A percentile compares a stretch with the other conserved stretches of the same genome.
Conservation (phyloP, 768 basidiomycete genomes). For the Gelatoporia subvermispora region DNA sequence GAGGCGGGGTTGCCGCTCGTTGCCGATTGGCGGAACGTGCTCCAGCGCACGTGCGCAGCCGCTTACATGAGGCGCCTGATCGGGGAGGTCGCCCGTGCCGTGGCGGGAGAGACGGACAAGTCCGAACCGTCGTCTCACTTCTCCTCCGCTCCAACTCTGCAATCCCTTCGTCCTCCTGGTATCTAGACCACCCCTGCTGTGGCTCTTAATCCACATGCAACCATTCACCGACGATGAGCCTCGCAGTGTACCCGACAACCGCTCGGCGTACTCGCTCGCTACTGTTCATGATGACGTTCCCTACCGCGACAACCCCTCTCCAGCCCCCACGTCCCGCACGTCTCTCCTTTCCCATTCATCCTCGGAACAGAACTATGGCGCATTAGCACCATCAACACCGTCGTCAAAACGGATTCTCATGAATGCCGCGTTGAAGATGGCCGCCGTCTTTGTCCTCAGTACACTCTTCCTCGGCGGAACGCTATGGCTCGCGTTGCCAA, state of each 20-base stretch:
- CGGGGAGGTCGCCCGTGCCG: no score
- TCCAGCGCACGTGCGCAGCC: no score
- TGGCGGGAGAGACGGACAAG: no score
- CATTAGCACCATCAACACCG: constrained; percentile 30
- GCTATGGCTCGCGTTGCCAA: constrained; percentile 78
- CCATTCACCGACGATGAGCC: constrained; percentile 10
- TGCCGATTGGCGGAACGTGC: no score
- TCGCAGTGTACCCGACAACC: constrained; percentile 26
- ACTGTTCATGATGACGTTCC: constrained; percentile 37
- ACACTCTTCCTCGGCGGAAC: constrained; percentile 67
- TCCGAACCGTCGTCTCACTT: no score
- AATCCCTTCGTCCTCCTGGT: background rate
- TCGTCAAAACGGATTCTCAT: constrained; percentile 61
- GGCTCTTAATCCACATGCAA: background rate
- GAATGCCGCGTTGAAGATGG: constrained; percentile 82
- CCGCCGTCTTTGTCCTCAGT: constrained; percentile 66
- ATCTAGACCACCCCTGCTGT: background rate
- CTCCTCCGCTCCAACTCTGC: background rate
- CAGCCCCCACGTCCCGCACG: constrained; percentile 32
- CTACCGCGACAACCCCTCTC: background rate
- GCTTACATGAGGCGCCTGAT: no score
- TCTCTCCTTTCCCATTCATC: constrained; percentile 17
- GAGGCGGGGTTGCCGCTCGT: no score
- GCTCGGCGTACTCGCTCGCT: constrained; percentile 59
- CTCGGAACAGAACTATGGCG: constrained; percentile 39